These are phyloP conservation scores for Metschnikowia noctiluminum DNA, from an alignment of 805 yeast genomes.

Conservation along the genomic window DNA sequence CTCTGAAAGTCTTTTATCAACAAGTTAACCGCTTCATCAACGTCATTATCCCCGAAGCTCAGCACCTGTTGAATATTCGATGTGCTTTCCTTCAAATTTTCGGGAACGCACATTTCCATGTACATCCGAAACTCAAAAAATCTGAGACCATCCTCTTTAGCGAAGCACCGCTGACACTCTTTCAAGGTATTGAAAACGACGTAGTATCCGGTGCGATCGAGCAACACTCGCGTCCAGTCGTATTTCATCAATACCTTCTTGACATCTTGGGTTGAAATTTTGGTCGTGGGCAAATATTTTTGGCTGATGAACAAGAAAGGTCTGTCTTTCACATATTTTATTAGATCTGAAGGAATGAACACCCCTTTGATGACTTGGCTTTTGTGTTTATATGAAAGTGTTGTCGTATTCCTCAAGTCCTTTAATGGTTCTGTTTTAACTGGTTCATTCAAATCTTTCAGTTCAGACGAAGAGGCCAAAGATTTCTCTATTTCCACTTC, in stretches of 20 bases:
- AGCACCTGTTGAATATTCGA: constrained; percentile 8
- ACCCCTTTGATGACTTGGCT: constrained; percentile 32
- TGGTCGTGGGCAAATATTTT: constrained; percentile 45
- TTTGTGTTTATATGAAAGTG: constrained; percentile 29
- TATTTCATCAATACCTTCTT: constrained; percentile 56
- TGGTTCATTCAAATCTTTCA: constrained; percentile 1
- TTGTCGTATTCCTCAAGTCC: constrained; percentile 27
- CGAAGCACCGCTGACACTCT: constrained; percentile 60
- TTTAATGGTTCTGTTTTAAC: constrained; percentile 3
- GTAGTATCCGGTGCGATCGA: constrained; percentile 65
- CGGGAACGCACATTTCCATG: constrained; percentile 59
- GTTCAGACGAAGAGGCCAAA: neutral
- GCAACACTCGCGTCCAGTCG: constrained; percentile 62
- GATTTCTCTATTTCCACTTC: constrained; percentile 8
- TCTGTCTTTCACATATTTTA: constrained; percentile 48
- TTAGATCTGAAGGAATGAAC: constrained; percentile 48
- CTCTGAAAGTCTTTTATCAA: constrained; percentile 62
- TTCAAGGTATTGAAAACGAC: constrained; percentile 59
- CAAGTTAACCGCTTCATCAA: constrained; percentile 56
- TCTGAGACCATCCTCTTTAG: constrained; percentile 55
- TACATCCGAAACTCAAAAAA: constrained; percentile 46
- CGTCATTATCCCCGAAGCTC: constrained; percentile 29
- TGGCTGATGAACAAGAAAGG: constrained; percentile 57
- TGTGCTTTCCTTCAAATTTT: constrained; percentile 28
- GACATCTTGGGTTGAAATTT: constrained; percentile 53